These are phyloP conservation scores for Pseudonectria buxi DNA, from an alignment of 2,329 filamentous ascomycete genomes.

Conservation along the genomic window DNA sequence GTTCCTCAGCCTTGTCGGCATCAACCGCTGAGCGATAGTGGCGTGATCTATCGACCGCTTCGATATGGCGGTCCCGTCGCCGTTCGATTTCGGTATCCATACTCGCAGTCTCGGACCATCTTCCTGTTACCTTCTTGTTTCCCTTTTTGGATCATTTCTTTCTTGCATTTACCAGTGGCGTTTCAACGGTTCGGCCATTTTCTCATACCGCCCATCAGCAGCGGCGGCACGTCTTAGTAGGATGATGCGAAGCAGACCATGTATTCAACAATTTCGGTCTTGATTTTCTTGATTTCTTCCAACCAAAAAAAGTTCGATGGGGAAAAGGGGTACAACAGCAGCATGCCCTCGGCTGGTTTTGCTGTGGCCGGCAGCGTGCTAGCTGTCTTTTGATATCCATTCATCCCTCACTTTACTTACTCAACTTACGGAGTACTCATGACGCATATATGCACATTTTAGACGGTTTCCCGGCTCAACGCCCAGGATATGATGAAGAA, in stretches of 20 bases:
- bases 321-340: slow-evolving; percentile 1
- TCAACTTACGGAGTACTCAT: too few relatives aligned
- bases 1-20: slow-evolving; percentile 72
- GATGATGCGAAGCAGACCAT: slow-evolving; percentile 16
- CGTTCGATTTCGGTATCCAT: too few relatives aligned
- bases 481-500: slow-evolving; percentile 13
- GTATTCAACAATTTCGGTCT: slow-evolving; percentile 26
- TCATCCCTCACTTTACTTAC: too few relatives aligned
- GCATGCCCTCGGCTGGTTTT: too few relatives aligned
- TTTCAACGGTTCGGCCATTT: slow-evolving; percentile 4
- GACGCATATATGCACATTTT: slow-evolving; percentile 9
- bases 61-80: too few relatives aligned
- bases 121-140: too few relatives aligned
- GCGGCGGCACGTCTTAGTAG: too few relatives aligned
- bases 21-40: slow-evolving; percentile 37
- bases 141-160: too few relatives aligned
- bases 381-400: too few relatives aligned
- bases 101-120: too few relatives aligned
- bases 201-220: neutral
- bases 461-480: slow-evolving; percentile 26
- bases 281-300: slow-evolving; percentile 6
- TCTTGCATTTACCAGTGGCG: slow-evolving; percentile 8
- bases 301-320: slow-evolving; percentile 6
- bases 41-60: too few relatives aligned
- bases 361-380: slow-evolving; percentile 1